A percentile compares a stretch with the other conserved stretches of the same genome.
These are phyloP conservation scores for Juncus inflexus DNA, from an alignment of 176 grass and related monocot genomes.

Conservation along the genomic window DNA sequence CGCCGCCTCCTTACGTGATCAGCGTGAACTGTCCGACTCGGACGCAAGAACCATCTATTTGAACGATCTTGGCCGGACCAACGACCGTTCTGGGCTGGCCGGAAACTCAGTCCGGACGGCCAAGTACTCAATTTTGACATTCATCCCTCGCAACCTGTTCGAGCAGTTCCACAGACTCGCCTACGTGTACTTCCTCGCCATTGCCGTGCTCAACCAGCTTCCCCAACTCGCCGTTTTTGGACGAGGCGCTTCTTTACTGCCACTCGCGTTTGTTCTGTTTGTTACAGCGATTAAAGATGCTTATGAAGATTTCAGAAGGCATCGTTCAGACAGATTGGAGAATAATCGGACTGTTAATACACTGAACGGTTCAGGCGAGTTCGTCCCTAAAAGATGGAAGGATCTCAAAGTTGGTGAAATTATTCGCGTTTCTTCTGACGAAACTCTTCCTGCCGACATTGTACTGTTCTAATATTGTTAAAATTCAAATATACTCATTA, in stretches of 20 bases:
- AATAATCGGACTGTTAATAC: constrained; percentile 58
- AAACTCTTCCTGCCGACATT: constrained; percentile 68
- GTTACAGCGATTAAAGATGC: constrained; percentile 91
- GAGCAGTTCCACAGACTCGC: constrained; percentile 87
- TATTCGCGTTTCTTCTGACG: constrained; percentile 43
- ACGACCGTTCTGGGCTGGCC: constrained; percentile 24
- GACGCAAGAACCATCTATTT: constrained; percentile 49
- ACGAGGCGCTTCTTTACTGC: constrained; percentile 55
- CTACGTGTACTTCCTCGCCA: constrained; percentile 84
- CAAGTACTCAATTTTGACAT: constrained; percentile 70
- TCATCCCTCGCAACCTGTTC: constrained; percentile 84
- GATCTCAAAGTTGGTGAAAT: constrained; percentile 69
- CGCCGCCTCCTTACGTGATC: constrained; percentile 14
- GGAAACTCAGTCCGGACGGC: constrained; percentile 60
- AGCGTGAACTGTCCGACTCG: constrained; percentile 34
- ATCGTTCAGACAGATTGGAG: constrained; percentile 66
- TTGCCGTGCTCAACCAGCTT: constrained; percentile 87
- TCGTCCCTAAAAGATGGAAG: constrained; percentile 60
- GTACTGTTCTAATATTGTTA: constrained; percentile 21
- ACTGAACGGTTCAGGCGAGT: constrained; percentile 30
- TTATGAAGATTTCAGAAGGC: constrained; percentile 84
- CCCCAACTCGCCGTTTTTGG: constrained; percentile 74
- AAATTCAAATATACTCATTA: neutral
- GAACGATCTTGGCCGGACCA: constrained; percentile 33
- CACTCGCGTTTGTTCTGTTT: constrained; percentile 72